Base-by-base conservation (phyloP, 768 basidiomycete species). In the Tulasnella sp. region DNA sequence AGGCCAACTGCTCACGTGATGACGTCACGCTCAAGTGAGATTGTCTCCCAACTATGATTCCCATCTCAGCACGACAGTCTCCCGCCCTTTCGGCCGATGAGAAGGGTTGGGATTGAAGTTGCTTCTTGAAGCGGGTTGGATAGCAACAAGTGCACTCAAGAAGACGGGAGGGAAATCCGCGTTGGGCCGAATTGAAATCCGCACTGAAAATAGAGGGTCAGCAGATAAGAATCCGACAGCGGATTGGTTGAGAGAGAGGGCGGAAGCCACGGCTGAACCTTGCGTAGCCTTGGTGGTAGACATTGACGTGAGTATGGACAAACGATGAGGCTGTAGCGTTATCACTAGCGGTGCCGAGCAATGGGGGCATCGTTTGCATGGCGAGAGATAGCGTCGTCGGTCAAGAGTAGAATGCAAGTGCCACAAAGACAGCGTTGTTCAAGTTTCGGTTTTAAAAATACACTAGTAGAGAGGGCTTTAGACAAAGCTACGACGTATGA, bases 191-290 rank as follows among this genome's bases (percentile, higher is more conserved):
- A 52, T 52, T 52, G 52, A n/a, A n/a, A 52, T 52, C 52, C n/a
- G n/a, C n/a, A n/a, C n/a, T n/a, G n/a, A n/a, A n/a, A n/a, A 52
- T 40, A 21, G n/a, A 68, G 62, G 62, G 62, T 68, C 62, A 68
- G 12, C 62, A 68, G 62, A 68, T 68, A 68, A 68, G 62, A 68
- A 68, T 68, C 62, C 27, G 27, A 40, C 62, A 27, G 62, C 62
- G 62, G 62, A 68, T 68, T 68, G 62, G 62, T 14, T 36, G 62
- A 12, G 16, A 34, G 62, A 19, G 12, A 19, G 31, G 62, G 62
- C n/a, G n/a, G n/a, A n/a, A n/a, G n/a, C n/a, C n/a, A n/a, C n/a
- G n/a, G 34, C 27, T 68, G 62, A 68, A 68, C 62, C 31, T 68
- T 68, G 62, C 16, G 16, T 44, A 18, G 44, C 44, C 14, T 16